phyloP scores from a whole-genome alignment of 129 eudicot species.

The Arctium lappa region DNA sequence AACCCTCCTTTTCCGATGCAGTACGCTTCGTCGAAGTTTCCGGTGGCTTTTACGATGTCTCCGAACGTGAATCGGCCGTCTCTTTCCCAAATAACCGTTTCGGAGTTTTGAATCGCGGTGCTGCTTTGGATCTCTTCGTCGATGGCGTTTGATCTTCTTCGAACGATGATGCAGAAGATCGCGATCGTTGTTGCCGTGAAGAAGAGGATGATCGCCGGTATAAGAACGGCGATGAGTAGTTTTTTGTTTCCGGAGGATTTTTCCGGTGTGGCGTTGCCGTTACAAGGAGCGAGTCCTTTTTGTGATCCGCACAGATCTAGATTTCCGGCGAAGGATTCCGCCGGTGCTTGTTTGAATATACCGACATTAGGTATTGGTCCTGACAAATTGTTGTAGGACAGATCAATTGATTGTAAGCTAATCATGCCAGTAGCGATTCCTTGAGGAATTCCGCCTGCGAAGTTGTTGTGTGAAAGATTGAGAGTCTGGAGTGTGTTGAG shows the following conservation, averaged over 20 bases:
- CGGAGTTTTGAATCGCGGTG: slow-evolving; percentile 21
- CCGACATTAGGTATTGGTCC: slow-evolving; percentile 54
- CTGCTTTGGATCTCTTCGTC: slow-evolving; percentile 34
- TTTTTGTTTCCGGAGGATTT: slow-evolving; percentile 29
- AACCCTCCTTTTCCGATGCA: slow-evolving; percentile 90
- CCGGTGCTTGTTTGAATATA: slow-evolving; percentile 43
- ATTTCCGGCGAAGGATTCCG: slow-evolving; percentile 50
- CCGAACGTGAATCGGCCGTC: slow-evolving; percentile 55
- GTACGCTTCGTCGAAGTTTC: slow-evolving; percentile 55
- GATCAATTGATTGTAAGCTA: slow-evolving; percentile 54
- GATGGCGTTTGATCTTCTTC: slow-evolving; percentile 26
- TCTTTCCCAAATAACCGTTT: slow-evolving; percentile 58
- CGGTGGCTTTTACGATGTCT: slow-evolving; percentile 78
- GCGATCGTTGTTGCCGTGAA: slow-evolving; percentile 34
- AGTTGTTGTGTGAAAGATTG: slow-evolving; percentile 74
- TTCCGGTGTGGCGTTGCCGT: neutral
- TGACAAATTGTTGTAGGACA: slow-evolving; percentile 66
- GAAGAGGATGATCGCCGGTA: slow-evolving; percentile 40
- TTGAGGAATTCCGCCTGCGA: slow-evolving; percentile 65
- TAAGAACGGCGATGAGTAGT: slow-evolving; percentile 36
- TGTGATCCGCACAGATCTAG: slow-evolving; percentile 67
- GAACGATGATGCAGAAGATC: slow-evolving; percentile 21
- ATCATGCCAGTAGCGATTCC: slow-evolving; percentile 53
- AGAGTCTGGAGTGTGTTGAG: slow-evolving; percentile 49
- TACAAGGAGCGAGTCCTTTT: slow-evolving; percentile 56